A percentile compares a stretch with the other conserved stretches of the same genome.
Conservation (phyloP, 495 filamentous ascomycete species). For the Pseudomonodictys pantanalensis region DNA sequence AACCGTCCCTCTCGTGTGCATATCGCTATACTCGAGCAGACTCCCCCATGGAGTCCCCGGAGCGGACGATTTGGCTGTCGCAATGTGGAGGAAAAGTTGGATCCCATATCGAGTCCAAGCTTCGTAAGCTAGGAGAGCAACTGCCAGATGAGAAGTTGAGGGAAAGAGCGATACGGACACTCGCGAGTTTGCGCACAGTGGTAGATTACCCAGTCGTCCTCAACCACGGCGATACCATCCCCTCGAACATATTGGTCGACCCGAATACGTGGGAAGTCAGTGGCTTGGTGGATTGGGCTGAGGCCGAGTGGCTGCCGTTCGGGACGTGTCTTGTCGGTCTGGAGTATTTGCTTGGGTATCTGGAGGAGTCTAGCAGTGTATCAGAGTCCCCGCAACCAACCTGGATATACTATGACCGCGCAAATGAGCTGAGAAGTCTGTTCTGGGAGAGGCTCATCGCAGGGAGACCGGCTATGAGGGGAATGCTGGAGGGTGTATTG, state of each 20-base stretch:
- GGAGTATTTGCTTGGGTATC: constrained; percentile 52
- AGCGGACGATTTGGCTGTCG: not conserved
- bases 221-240: constrained; percentile 56
- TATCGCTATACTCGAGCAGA: constrained; percentile 3
- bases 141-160: constrained; percentile 43
- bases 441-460: constrained; percentile 50
- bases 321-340: constrained; percentile 56
- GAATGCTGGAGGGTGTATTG: constrained; percentile 35
- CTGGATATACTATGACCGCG: constrained; percentile 44
- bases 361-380: constrained; percentile 3
- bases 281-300: constrained; percentile 61
- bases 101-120: constrained; percentile 28
- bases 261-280: constrained; percentile 57
- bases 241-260: constrained; percentile 71
- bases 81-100: constrained; percentile 34
- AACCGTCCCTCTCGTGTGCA: not conserved
- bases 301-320: constrained; percentile 56
- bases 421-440: constrained; percentile 41
- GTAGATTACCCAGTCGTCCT: constrained; percentile 49
- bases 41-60: constrained; percentile 6
- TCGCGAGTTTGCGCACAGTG: constrained; percentile 40
- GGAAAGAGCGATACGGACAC: constrained; percentile 35
- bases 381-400: constrained; percentile 26
- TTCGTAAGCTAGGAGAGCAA: constrained; percentile 39
- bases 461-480: constrained; percentile 40